A percentile compares a stretch with the other conserved stretches of the same genome.
phyloP scores from a whole-genome alignment of 1,284 basidiomycete species.

The Phlebopus sp. region DNA sequence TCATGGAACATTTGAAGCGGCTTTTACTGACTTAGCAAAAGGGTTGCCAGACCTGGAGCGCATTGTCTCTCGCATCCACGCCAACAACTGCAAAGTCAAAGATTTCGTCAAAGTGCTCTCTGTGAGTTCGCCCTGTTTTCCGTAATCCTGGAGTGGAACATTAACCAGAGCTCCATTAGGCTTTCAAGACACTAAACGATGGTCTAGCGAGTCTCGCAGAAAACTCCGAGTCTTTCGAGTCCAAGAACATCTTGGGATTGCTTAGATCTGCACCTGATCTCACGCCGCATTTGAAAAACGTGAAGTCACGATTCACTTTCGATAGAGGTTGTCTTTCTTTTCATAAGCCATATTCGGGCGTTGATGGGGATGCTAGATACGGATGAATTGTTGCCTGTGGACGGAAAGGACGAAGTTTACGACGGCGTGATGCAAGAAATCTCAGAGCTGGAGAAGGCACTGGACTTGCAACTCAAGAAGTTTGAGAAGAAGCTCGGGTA shows the following conservation, averaged over 20 bases:
- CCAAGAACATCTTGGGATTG: constrained; percentile 70
- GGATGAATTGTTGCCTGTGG: constrained; percentile 69
- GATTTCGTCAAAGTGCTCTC: constrained; percentile 83
- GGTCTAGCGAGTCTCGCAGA: constrained; percentile 65
- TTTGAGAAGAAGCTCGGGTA: constrained; percentile 62
- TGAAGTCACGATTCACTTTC: constrained; percentile 65
- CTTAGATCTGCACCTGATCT: constrained; percentile 83
- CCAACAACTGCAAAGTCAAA: constrained; percentile 80
- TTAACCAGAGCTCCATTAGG: constrained; percentile 39
- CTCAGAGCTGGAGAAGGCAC: constrained; percentile 58
- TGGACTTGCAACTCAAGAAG: constrained; percentile 65
- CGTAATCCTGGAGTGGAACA: neutral
- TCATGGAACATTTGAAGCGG: constrained; percentile 70
- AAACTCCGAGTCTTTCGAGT: constrained; percentile 70
- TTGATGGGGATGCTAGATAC: constrained; percentile 39
- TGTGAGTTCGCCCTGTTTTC: constrained; percentile 42
- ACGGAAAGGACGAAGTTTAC: constrained; percentile 83
- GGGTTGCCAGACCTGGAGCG: constrained; percentile 91
- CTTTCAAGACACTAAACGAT: constrained; percentile 71
- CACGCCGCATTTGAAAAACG: constrained; percentile 61
- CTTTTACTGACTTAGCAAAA: constrained; percentile 75
- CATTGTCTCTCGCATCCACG: constrained; percentile 90
- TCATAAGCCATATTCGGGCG: constrained; percentile 8
- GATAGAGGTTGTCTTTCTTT: constrained; percentile 53
- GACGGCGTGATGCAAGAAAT: constrained; percentile 77